Conservation (phyloP, 768 basidiomycete genomes). For the Tricholoma flavovirens region DNA sequence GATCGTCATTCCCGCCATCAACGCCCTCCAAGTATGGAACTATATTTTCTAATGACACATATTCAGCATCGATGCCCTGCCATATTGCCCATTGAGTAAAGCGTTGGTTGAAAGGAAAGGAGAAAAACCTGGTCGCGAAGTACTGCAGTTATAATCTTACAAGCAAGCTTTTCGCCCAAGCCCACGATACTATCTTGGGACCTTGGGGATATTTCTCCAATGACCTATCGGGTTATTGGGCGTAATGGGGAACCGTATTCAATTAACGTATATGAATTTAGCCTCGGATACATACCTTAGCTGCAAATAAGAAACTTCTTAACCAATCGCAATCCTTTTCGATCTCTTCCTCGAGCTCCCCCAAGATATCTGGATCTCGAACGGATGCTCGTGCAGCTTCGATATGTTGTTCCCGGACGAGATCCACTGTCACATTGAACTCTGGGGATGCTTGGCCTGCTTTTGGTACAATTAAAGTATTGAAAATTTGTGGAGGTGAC, state of each 20-base stretch:
- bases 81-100: neutral
- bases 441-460: slow-evolving; percentile 34
- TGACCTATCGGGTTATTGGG: slow-evolving; percentile 53
- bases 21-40: slow-evolving; percentile 65
- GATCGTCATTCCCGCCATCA: slow-evolving; percentile 36
- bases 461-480: slow-evolving; percentile 17
- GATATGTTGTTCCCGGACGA: slow-evolving; percentile 83
- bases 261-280: slow-evolving; percentile 28
- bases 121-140: slow-evolving; percentile 70
- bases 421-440: slow-evolving; percentile 79
- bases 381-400: slow-evolving; percentile 66
- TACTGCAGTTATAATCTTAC: slow-evolving; percentile 88
- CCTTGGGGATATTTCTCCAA: slow-evolving; percentile 93
- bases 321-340: slow-evolving; percentile 86
- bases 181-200: slow-evolving; percentile 93
- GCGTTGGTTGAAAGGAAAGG: neutral
- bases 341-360: slow-evolving; percentile 80
- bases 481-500: slow-evolving; percentile 14
- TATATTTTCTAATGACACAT: slow-evolving; percentile 87
- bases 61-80: slow-evolving; percentile 95
- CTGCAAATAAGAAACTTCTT: slow-evolving; percentile 79
- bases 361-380: slow-evolving; percentile 51
- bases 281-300: slow-evolving; percentile 55
- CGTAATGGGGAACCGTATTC: slow-evolving; percentile 36
- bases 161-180: slow-evolving; percentile 84